A percentile compares a stretch with the other conserved stretches of the same genome.
Conservation (phyloP, 352 stramenopile genomes). For the Phytophthora hybrid region DNA sequence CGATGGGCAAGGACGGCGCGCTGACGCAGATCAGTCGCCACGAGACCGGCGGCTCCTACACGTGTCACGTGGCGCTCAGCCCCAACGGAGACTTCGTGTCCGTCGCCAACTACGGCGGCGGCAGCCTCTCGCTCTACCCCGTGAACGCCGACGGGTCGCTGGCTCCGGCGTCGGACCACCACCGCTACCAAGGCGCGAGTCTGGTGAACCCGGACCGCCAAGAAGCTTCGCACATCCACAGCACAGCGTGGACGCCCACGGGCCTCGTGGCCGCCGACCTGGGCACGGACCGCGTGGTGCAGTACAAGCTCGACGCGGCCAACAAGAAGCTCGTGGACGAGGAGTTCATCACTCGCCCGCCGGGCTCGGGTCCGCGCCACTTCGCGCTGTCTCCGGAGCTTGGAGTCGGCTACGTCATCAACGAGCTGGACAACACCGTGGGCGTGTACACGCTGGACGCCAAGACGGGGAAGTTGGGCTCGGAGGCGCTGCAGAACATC, state of each 20-base stretch:
- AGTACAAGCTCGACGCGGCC: conserved; percentile 58
- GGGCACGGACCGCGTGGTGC: conserved; percentile 72
- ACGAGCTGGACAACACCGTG: conserved; percentile 76
- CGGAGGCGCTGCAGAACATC: conserved; percentile 62
- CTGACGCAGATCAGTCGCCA: conserved; percentile 56
- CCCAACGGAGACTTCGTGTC: conserved; percentile 56
- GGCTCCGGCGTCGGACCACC: conserved; percentile 44
- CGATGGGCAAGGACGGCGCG: conserved; percentile 47
- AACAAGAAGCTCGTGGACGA: conserved; percentile 52
- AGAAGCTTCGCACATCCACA: conserved; percentile 82
- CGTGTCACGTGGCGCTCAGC: conserved; percentile 74
- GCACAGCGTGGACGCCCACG: conserved; percentile 65
- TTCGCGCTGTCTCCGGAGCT: conserved; percentile 69
- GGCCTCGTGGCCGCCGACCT: conserved; percentile 68
- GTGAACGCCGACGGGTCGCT: conserved; percentile 70
- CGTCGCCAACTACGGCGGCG: conserved; percentile 81
- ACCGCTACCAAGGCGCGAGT: conserved; percentile 55
- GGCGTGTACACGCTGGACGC: conserved; percentile 64
- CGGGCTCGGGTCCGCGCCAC: conserved; percentile 76
- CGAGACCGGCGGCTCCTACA: conserved; percentile 64
- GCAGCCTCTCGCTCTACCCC: conserved; percentile 66
- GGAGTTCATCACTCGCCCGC: conserved; percentile 51
- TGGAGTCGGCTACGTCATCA: conserved; percentile 70
- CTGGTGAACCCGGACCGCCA: conserved; percentile 66
- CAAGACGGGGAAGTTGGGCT: conserved; percentile 51